Evolutionary conservation across 371 early-diverging fungal genomes (phyloP).

Genomic region (Nematocida sp.): DNA sequence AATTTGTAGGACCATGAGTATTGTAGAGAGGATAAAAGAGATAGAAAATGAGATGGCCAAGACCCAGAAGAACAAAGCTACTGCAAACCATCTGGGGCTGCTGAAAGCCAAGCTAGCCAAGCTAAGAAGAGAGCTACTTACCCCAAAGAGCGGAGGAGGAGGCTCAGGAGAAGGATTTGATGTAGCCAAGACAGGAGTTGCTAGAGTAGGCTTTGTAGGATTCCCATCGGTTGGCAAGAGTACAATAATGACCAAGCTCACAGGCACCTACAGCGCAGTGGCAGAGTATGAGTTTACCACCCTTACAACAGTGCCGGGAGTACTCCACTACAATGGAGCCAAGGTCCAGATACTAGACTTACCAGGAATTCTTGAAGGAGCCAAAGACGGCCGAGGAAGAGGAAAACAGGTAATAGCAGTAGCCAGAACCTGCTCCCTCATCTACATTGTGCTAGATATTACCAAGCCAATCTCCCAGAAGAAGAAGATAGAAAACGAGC

Average conservation of each 20-base stretch:
- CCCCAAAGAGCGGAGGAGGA: conserved; percentile 63
- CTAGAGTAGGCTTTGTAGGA: conserved; percentile 87
- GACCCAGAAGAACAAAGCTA: conserved; percentile 88
- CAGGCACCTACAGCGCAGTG: conserved; percentile 83
- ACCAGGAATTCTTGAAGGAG: conserved; percentile 97
- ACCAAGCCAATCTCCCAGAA: conserved; percentile 82
- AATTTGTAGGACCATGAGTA: conserved; percentile 60
- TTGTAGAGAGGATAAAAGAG: conserved; percentile 67
- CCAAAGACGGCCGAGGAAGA: conserved; percentile 95
- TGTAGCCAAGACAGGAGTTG: conserved; percentile 91
- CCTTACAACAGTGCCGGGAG: conserved; percentile 79
- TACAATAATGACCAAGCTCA: conserved; percentile 83
- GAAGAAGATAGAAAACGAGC: conserved; percentile 80
- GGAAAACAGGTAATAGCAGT: conserved; percentile 87
- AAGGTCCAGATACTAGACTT: conserved; percentile 79
- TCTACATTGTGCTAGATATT: conserved; percentile 89
- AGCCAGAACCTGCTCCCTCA: conserved; percentile 87
- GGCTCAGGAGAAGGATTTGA: conserved; percentile 74
- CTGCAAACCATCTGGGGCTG: conserved; percentile 88
- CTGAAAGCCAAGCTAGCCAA: conserved; percentile 87
- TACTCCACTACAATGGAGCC: conserved; percentile 90
- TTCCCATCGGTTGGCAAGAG: conserved; percentile 94
- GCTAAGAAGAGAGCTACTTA: conserved; percentile 83
- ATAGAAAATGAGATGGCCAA: conserved; percentile 72
- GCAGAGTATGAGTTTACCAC: conserved; percentile 95